Base-by-base conservation (phyloP, 345 rosid species). In the Ricinus communis region DNA sequence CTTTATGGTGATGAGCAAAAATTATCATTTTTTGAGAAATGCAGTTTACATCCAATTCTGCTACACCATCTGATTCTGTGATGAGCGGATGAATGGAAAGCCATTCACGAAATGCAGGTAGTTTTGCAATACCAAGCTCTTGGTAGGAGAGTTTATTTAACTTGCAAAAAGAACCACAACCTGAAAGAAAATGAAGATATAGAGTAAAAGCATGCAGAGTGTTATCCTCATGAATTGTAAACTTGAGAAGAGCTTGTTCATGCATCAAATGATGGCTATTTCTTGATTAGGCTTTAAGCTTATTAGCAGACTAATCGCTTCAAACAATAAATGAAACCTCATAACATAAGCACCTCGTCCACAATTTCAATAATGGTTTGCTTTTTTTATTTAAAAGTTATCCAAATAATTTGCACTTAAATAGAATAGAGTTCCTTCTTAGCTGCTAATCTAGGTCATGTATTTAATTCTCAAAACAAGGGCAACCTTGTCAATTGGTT, bases 1-100 rank as follows among this genome's bases (percentile, higher is more conserved):
- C 98, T 86, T 85, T 91, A 74, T 84, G 97, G 76, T 94, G 98
- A 83, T 94, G 97, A 56, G 90, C 98, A 83, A 94, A 94, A 78
- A 94, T 82, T 65, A 94, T 83, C 97, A 88, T 94, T 76, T 94
- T 94, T 65, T 72, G 82, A 65, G 85, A 79, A 76, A 78, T 76
- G 28, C 78, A 62, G 63, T 79, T 82, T 28, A 63, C 72, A 78
- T 80, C 85, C 64, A 83, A 69, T 67, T 86, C 86, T 60, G 77
- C 74, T 30, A 55, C 66, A 16, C 70, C 83, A 71, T 87, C 90
- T 76, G 80, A 52, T 40, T 84, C 79, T 16, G 88, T 76, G 71
- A 83, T 59, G 61, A 90, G 83, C 15, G 94, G 91, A 68, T 94
- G 96, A 75, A 91, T 81, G 71, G 89, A 90, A 75, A 94, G 80